These are phyloP conservation scores for Colletotrichum sp. DNA, from an alignment of 2,329 filamentous ascomycete genomes.

Conservation along the genomic window DNA sequence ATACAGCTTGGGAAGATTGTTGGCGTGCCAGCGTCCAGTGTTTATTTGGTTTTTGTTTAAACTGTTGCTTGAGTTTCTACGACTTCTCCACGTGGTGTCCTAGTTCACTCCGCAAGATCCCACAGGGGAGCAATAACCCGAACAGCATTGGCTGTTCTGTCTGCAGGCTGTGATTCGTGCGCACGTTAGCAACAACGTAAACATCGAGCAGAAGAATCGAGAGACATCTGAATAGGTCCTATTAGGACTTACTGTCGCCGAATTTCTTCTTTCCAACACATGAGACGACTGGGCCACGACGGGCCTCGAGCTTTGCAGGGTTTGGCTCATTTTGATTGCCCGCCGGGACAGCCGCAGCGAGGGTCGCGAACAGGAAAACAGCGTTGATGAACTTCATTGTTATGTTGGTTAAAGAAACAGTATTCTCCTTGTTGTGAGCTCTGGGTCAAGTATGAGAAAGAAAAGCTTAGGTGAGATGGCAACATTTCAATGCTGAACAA, in stretches of 20 bases:
- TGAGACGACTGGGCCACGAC: neutral
- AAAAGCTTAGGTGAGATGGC: neutral
- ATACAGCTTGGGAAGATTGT: neutral
- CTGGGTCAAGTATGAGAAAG: neutral
- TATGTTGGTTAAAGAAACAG: neutral
- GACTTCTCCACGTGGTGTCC: neutral
- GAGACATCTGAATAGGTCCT: neutral
- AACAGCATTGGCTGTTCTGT: neutral
- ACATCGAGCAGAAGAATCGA: too few relatives aligned
- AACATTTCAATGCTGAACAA: rapidly evolving
- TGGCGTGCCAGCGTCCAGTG: neutral
- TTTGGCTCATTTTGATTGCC: neutral
- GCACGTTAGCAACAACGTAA: neutral
- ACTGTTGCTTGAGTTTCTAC: too few relatives aligned
- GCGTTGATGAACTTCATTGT: neutral
- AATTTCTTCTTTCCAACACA: neutral
- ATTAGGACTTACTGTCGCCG: neutral
- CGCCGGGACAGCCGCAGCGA: neutral
- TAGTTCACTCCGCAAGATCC: neutral
- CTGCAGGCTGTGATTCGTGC: neutral
- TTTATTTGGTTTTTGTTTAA: too few relatives aligned
- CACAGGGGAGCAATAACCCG: neutral
- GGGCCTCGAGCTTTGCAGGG: neutral
- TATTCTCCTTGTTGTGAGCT: rapidly evolving
- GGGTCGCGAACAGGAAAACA: neutral